Evolutionary conservation across 2,329 filamentous ascomycete genomes (phyloP).

Genomic region (Boeremia lycopersici): DNA sequence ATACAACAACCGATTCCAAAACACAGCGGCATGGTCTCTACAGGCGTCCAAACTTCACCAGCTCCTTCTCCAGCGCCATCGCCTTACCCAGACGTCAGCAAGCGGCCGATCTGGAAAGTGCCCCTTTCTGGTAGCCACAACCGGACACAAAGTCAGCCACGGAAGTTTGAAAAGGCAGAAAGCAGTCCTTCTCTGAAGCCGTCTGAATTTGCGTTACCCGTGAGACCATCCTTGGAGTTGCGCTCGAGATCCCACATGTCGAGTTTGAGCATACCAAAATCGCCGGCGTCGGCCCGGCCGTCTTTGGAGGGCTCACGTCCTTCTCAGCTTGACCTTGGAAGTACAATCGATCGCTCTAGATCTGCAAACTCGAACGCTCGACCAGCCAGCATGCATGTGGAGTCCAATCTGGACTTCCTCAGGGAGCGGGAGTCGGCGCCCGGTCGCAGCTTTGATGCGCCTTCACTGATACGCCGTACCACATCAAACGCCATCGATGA

Average conservation of each 20-base stretch:
- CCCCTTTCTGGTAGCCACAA: slow-evolving; percentile 51
- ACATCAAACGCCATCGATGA: slow-evolving; percentile 43
- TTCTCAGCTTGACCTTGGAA: slow-evolving; percentile 64
- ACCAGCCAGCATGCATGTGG: slow-evolving; percentile 82
- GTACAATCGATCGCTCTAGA: slow-evolving; percentile 63
- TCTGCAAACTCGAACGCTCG: slow-evolving; percentile 71
- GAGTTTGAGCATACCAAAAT: slow-evolving; percentile 58
- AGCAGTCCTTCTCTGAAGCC: slow-evolving; percentile 47
- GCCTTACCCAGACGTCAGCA: slow-evolving; percentile 49
- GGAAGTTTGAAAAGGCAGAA: slow-evolving; percentile 47
- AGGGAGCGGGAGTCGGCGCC: slow-evolving; percentile 72
- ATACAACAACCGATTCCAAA: slow-evolving; percentile 56
- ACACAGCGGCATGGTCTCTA: slow-evolving; percentile 65
- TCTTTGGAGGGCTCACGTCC: slow-evolving; percentile 76
- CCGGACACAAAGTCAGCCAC: slow-evolving; percentile 58
- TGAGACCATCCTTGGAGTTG: slow-evolving; percentile 53
- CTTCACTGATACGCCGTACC: slow-evolving; percentile 35
- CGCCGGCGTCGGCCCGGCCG: slow-evolving; percentile 65
- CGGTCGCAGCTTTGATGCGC: slow-evolving; percentile 41
- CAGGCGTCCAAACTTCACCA: slow-evolving; percentile 80
- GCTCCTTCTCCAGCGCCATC: slow-evolving; percentile 48
- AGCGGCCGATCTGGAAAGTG: slow-evolving; percentile 61
- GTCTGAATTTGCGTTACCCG: slow-evolving; percentile 43
- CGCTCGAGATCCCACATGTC: slow-evolving; percentile 59
- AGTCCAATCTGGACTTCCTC: slow-evolving; percentile 81